Evolutionary conservation across 768 basidiomycete species (phyloP).

Genomic region (Suillus hirtellus): DNA sequence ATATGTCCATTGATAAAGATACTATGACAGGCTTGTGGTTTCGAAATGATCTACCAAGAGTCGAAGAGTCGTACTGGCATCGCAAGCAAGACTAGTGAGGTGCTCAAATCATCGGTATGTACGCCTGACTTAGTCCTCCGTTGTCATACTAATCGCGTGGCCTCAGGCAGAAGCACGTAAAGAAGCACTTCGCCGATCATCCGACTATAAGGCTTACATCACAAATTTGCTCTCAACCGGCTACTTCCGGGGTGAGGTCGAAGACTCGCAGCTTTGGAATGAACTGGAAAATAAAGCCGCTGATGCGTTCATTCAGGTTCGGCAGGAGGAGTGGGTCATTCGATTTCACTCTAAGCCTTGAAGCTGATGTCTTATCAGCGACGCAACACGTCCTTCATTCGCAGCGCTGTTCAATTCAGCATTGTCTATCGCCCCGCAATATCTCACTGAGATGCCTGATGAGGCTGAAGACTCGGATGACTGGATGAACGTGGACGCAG

Average conservation of each 20-base stretch:
- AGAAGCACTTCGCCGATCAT: conserved; percentile 64
- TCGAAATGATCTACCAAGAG: conserved; percentile 95
- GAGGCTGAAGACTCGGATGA: conserved; percentile 71
- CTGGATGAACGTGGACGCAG: conserved; percentile 83
- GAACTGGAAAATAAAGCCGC: conserved; percentile 71
- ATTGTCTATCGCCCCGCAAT: conserved; percentile 43
- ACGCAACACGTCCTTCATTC: conserved; percentile 72
- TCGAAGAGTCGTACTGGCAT: conserved; percentile 57
- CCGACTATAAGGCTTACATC: conserved; percentile 73
- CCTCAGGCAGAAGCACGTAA: conserved; percentile 61
- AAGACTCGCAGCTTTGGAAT: conserved; percentile 80
- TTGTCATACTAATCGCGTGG: not conserved
- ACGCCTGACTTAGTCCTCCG: not conserved
- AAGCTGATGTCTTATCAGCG: conserved; percentile 34
- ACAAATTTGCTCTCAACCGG: conserved; percentile 59
- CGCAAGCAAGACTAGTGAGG: conserved; percentile 37
- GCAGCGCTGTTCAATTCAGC: conserved; percentile 70
- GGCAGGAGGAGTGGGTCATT: conserved; percentile 64
- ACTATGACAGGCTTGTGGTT: conserved; percentile 75
- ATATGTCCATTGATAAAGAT: not conserved
- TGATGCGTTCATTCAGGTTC: conserved; percentile 59
- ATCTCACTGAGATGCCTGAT: conserved; percentile 16
- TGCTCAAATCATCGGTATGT: conserved; percentile 50
- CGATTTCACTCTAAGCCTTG: not conserved
- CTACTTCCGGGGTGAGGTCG: conserved; percentile 78